Conservation (phyloP, 2,329 filamentous ascomycete species). For the Metarhizium sp. region DNA sequence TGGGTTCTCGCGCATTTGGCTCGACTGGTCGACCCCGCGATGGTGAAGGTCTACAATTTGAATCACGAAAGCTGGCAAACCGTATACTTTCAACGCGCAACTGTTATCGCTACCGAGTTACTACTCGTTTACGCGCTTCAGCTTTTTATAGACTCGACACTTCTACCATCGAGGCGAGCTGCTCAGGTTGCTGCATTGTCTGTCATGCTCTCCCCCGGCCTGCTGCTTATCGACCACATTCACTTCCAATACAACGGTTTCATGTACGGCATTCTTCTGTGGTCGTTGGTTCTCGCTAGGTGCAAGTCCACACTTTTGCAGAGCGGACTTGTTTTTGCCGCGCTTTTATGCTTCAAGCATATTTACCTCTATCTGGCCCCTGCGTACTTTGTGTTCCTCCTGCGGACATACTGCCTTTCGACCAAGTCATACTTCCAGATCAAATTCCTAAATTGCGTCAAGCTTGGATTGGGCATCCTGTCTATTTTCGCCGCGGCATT, state of each 20-base stretch:
- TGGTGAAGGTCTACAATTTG: constrained; percentile 74
- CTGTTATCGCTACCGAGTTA: constrained; percentile 78
- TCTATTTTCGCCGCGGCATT: constrained; percentile 73
- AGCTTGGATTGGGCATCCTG: constrained; percentile 66
- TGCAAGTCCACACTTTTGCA: constrained; percentile 63
- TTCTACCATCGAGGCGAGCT: constrained; percentile 55
- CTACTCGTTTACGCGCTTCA: constrained; percentile 76
- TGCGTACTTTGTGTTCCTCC: constrained; percentile 87
- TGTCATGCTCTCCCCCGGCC: constrained; percentile 80
- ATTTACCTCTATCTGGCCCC: constrained; percentile 96
- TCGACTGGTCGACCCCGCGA: constrained; percentile 64
- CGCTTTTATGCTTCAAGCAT: constrained; percentile 88
- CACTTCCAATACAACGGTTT: constrained; percentile 99
- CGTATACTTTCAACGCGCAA: constrained; percentile 83
- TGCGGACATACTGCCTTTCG: constrained; percentile 83
- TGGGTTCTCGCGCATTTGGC: constrained; percentile 81
- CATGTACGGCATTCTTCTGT: constrained; percentile 81
- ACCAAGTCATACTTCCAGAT: constrained; percentile 67
- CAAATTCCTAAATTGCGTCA: constrained; percentile 68
- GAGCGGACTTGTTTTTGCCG: constrained; percentile 77
- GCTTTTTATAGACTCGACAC: constrained; percentile 66
- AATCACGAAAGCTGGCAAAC: constrained; percentile 89
- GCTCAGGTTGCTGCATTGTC: constrained; percentile 84
- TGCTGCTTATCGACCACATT: constrained; percentile 96
- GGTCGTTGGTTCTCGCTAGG: constrained; percentile 77